A percentile compares a stretch with the other conserved stretches of the same genome.
Evolutionary conservation across 2,329 filamentous ascomycete species (phyloP).

Genomic region (Fusarium musae): DNA sequence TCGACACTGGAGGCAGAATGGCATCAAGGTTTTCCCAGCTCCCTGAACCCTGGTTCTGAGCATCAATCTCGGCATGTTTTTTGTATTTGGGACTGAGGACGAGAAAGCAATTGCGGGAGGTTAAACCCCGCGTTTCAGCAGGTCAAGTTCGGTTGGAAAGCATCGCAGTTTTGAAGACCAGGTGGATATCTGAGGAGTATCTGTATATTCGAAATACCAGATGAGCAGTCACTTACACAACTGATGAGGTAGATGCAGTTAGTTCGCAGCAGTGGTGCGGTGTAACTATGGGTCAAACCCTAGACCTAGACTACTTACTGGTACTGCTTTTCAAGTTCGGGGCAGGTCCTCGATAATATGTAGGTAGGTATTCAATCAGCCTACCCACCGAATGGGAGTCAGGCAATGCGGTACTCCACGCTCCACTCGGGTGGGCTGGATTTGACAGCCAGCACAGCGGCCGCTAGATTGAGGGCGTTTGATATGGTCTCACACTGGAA

Average conservation of each 20-base stretch:
- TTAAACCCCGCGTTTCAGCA: constrained; percentile 30
- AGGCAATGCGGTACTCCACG: constrained; percentile 29
- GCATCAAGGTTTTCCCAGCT: constrained; percentile 35
- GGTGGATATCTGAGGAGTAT: background rate
- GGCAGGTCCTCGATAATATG: constrained; percentile 1
- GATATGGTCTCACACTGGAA: background rate
- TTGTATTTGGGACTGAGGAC: constrained; percentile 1
- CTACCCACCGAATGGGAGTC: background rate
- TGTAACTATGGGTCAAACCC: background rate
- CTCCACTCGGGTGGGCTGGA: constrained; percentile 39
- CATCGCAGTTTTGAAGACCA: background rate
- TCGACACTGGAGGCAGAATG: constrained; percentile 22
- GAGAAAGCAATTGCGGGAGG: constrained; percentile 2
- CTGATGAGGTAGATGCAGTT: background rate
- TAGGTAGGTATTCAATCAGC: background rate
- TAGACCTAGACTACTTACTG: background rate
- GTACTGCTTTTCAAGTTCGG: constrained; percentile 5
- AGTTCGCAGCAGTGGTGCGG: background rate
- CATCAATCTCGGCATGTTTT: constrained; percentile 19
- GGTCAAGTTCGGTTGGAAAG: background rate
- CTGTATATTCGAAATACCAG: background rate
- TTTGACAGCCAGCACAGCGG: constrained; percentile 38
- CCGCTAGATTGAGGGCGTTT: constrained; percentile 45
- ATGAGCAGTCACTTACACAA: background rate
- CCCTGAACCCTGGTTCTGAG: constrained; percentile 17